Evolutionary conservation across 2,329 filamentous ascomycete genomes (phyloP), one percentile per base, ranked within the genome.

Genomic region (Xylariaceae sp.): DNA sequence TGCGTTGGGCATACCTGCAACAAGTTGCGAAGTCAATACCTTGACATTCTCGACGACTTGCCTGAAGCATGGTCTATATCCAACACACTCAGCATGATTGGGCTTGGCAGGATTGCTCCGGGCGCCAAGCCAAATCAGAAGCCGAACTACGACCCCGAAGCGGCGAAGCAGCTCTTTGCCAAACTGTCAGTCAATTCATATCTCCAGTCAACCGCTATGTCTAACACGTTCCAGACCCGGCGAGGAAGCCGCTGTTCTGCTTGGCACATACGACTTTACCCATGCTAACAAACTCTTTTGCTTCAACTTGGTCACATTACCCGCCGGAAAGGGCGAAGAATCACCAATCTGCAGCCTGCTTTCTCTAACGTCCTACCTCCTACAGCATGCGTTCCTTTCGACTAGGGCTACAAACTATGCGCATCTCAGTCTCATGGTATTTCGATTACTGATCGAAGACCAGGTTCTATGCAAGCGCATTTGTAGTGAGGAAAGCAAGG

Each of bases 201-300:
- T 42, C 45, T 30, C 37, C 39, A 34, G 34, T n/a, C 1, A 11
- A 53, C 54, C 30, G 8, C 15, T 4, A 51, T 23, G 1, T 58
- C 68, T 74, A 64, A 73, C 59, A 52, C 65, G 34, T 56, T 50
- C 5, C 45, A 95, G 91, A 65, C 94, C 94, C 1, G 86, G 87
- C 2, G 82, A 87, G 60, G 87, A 92, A 72, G 89, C 91, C 13
- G 87, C 92, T 3, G 80, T 95, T 2, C 76, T 97, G 3, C 80
- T 99, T 39, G 87, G 91, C 0, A 88, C 90, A 0, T 99, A 97
- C 72, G 94, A 97, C 72, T 97, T 97, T 72, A 86, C 87, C 2
- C 89, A 96, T 70, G 89, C 92, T 39, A 99, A 97, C 77, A 97
- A 97, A 75, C 80, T 97, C 7, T 97, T 99, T 74, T 93, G 90